Conservation (phyloP, 768 basidiomycete species). For the Naganishia vaughanmartiniae region DNA sequence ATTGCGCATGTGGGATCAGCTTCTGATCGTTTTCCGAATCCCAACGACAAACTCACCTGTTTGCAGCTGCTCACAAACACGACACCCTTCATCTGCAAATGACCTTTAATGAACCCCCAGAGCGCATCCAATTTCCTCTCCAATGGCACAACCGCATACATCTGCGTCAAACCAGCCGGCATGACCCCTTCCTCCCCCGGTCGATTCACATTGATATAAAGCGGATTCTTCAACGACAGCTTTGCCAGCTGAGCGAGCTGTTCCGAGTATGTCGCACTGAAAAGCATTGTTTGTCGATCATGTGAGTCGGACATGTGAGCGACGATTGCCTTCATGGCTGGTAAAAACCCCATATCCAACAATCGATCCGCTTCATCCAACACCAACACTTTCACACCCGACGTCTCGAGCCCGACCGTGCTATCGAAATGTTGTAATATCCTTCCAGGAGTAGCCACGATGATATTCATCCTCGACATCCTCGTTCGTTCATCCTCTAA, state of each 20-base stretch:
- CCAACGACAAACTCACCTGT: constrained; percentile 59
- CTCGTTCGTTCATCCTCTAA: constrained; percentile 88
- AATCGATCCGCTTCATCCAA: constrained; percentile 96
- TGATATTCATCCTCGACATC: constrained; percentile 89
- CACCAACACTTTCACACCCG: constrained; percentile 86
- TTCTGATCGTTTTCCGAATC: not conserved
- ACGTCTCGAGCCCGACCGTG: constrained; percentile 87
- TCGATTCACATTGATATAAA: constrained; percentile 63
- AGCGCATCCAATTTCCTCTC: constrained; percentile 86
- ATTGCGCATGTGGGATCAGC: constrained; percentile 8
- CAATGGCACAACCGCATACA: constrained; percentile 77
- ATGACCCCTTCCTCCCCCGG: constrained; percentile 54
- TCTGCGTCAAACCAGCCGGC: constrained; percentile 78
- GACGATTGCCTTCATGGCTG: constrained; percentile 84
- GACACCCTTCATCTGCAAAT: constrained; percentile 82
- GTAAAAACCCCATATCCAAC: constrained; percentile 91
- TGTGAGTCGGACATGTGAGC: constrained; percentile 67
- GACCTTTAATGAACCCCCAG: constrained; percentile 92
- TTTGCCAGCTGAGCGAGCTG: constrained; percentile 69
- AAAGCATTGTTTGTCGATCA: constrained; percentile 83
- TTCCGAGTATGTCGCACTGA: constrained; percentile 90
- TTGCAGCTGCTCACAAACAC: constrained; percentile 94
- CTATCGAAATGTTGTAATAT: constrained; percentile 97
- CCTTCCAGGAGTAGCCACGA: constrained; percentile 95
- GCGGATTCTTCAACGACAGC: constrained; percentile 78